These are phyloP conservation scores for Avena insularis DNA, from an alignment of 176 grass and related monocot genomes.

Conservation along the genomic window DNA sequence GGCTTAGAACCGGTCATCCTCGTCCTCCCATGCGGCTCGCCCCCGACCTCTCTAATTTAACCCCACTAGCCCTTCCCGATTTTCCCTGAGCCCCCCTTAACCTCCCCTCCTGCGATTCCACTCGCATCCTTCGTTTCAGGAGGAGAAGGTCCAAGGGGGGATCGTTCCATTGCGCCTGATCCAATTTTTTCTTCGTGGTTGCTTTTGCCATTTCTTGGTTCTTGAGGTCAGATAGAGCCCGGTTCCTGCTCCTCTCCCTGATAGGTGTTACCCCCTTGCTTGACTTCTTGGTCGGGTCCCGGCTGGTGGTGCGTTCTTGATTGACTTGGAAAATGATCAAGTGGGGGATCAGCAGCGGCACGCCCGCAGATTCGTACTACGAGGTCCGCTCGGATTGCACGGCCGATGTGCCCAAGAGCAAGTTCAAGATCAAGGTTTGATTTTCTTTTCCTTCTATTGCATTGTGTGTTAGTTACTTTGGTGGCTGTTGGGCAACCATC, in stretches of 20 bases:
- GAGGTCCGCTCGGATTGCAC: slow-evolving; percentile 79
- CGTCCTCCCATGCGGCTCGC: slow-evolving; percentile 13
- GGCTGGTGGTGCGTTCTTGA: slow-evolving; percentile 23
- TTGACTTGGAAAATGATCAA: slow-evolving; percentile 51
- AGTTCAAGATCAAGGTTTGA: slow-evolving; percentile 98
- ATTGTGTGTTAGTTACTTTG: slow-evolving; percentile 26
- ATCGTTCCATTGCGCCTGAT: slow-evolving; percentile 20
- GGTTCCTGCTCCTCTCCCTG: not conserved
- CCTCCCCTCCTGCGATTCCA: slow-evolving; percentile 42
- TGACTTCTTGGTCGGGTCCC: slow-evolving; percentile 18
- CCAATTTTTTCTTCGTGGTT: not conserved
- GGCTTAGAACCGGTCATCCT: slow-evolving; percentile 51
- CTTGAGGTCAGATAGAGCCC: slow-evolving; percentile 28
- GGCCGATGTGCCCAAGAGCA: slow-evolving; percentile 86
- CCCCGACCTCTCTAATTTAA: slow-evolving; percentile 58
- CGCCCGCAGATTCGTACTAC: slow-evolving; percentile 90
- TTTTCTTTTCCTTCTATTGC: slow-evolving; percentile 27
- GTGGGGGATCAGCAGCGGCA: slow-evolving; percentile 71
- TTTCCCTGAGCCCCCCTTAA: slow-evolving; percentile 42
- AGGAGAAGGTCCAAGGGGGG: slow-evolving; percentile 53
- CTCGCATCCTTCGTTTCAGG: slow-evolving; percentile 46
- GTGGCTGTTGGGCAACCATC: slow-evolving; percentile 14
- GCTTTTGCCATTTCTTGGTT: slow-evolving; percentile 8
- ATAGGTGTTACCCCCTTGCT: slow-evolving; percentile 12
- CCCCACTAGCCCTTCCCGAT: slow-evolving; percentile 33